Evolutionary conservation across 257 asterid species (phyloP), one percentile per base, ranked within the genome.

Genomic region (Striga asiatica): DNA sequence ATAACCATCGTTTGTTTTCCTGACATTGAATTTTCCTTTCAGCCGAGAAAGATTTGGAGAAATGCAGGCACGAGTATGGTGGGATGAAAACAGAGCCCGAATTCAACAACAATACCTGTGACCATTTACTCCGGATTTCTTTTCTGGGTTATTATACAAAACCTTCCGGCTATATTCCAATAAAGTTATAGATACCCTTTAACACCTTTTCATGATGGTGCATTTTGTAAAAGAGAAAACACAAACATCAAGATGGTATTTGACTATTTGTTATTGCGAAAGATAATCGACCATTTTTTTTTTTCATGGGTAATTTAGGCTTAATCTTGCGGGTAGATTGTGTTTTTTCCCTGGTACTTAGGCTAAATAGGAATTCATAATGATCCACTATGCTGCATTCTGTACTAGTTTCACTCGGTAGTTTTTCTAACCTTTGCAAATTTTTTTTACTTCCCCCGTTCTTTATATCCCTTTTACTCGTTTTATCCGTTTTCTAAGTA

Each of bases 21-120:
- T 65, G 49, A 74, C 70, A 16, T 35, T 42, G 46, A 55, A 60
- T 14, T 34, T 14, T 51, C 31, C 22, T 23, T 79, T 78, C 94
- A 91, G 98, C 73, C 96, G 98, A 39, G 98, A 91, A 72, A 80
- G 49, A 64, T 91, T 91, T 27, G 94, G 87, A 51, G 98, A 91
- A 78, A 80, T 59, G 85, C 96, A 91, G 31, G 98, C 98, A 42
- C 76, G 96, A 74, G 49, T 74, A 67, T 91, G 98, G 98, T 91
- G 98, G 98, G 98, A 87, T 71, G 92, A 69, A 54, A 87, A 91
- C 76, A 72, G 82, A 82, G 71, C 89, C 47, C 74, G 98, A 70
- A 86, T 91, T 54, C 98, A 91, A 66, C 81, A 78, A 56, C 98
- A 86, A 52, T 91, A 86, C 78, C 70, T 91, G 69, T 91, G 81